Evolutionary conservation across 2,329 filamentous ascomycete genomes (phyloP).

Genomic region (Fusarium caatingaense): DNA sequence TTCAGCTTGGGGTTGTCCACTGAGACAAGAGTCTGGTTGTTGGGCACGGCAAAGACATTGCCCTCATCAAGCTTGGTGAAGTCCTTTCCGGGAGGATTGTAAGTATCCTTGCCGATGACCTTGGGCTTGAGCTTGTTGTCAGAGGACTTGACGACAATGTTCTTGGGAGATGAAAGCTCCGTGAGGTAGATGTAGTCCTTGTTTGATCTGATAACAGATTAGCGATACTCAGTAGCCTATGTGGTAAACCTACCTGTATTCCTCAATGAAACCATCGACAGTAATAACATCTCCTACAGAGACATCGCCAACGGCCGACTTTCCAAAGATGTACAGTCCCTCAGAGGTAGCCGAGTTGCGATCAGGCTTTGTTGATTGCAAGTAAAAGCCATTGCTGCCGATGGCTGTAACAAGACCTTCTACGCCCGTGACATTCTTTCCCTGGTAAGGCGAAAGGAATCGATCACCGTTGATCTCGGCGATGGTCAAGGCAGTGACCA

Average conservation of each 20-base stretch:
- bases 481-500: slow-evolving; percentile 60
- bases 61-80: slow-evolving; percentile 73
- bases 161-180: slow-evolving; percentile 67
- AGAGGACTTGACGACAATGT: slow-evolving; percentile 64
- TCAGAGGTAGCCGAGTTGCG: slow-evolving; percentile 69
- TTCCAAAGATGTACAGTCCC: slow-evolving; percentile 73
- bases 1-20: slow-evolving; percentile 69
- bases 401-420: slow-evolving; percentile 74
- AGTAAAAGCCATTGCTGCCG: slow-evolving; percentile 70
- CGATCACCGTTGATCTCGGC: slow-evolving; percentile 73
- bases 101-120: slow-evolving; percentile 68
- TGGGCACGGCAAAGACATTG: slow-evolving; percentile 73
- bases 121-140: slow-evolving; percentile 67
- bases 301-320: slow-evolving; percentile 61
- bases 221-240: not conserved
- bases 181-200: slow-evolving; percentile 71
- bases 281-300: slow-evolving; percentile 72
- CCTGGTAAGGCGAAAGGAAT: slow-evolving; percentile 71
- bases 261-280: slow-evolving; percentile 68
- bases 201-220: slow-evolving; percentile 56
- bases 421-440: slow-evolving; percentile 67
- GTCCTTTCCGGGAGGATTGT: slow-evolving; percentile 68
- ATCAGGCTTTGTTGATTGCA: slow-evolving; percentile 70
- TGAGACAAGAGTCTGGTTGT: slow-evolving; percentile 69
- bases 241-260: slow-evolving; percentile 59